Base-by-base conservation (phyloP, 1,284 basidiomycete genomes). In the Sparassis latifolia region DNA sequence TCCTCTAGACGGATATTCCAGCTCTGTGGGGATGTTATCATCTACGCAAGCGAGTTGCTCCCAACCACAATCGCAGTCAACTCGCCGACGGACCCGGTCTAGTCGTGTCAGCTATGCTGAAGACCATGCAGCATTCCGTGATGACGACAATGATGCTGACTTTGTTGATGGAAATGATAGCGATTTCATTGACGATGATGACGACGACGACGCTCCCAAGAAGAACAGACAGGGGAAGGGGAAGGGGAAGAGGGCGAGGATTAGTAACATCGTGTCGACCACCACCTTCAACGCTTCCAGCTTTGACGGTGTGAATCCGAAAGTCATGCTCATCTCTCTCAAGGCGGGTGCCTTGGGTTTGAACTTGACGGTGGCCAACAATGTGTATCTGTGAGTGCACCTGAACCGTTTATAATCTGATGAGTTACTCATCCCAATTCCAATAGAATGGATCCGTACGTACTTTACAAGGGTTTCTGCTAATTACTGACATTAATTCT, bases 281-380 rank as follows among this genome's bases (percentile, higher is more conserved):
- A 45, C 41, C n/a, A 46, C 30, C 29, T 27, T 45, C 33, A 10
- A 47, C 42, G 49, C 44, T n/a, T 50, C 53, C 5, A 45, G 45
- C 3, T 58, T 55, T 4, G 57, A 44, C 3, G 67, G 66, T 10
- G 65, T 64, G 31, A 88, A 83, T 61, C 88, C 91, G 1, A 77
- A 75, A 53, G 84, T 94, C 32, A 85, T 94, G 86, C 75, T 95
- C 47, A 88, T 95, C 49, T 94, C 92, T 5, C 73, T 95, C 57
- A 94, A 93, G 59, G 81, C 71, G 4, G 86, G 86, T 33, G 91
- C 92, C 2, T 76, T 94, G 29, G 92, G 92, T 3, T 70, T 95
- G 49, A 95, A 95, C 65, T 68, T 95, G 53, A 95, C 92, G 0
- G 88, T 89, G 10, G 92, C 92, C 1, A 93, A 92, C 61, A 90